Evolutionary conservation across 1,284 basidiomycete species (phyloP).

Genomic region (Ceratobasidium sp.): DNA sequence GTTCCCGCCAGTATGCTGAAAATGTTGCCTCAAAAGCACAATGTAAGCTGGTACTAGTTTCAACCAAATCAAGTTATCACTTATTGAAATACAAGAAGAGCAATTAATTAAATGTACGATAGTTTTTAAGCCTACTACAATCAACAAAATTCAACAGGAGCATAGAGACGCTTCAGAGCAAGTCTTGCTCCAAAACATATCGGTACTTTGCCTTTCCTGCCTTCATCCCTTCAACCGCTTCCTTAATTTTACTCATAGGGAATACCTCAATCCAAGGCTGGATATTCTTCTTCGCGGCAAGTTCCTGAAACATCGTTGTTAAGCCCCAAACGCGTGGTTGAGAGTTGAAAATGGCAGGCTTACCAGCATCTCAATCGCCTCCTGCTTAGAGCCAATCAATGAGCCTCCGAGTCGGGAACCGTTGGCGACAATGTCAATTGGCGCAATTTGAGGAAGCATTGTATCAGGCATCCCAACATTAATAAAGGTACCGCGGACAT

Average conservation of each 20-base stretch:
- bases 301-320: conserved; percentile 50
- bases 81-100: too few relatives aligned
- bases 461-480: conserved; percentile 66
- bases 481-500: conserved; percentile 65
- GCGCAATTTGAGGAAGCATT: conserved; percentile 56
- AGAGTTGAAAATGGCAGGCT: neutral
- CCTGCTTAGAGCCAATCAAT: conserved; percentile 72
- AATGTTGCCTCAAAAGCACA: too few relatives aligned
- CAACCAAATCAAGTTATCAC: too few relatives aligned
- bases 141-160: neutral
- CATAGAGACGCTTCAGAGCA: conserved; percentile 33
- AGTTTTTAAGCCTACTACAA: neutral
- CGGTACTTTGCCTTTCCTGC: conserved; percentile 66
- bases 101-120: neutral
- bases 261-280: conserved; percentile 25
- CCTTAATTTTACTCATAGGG: conserved; percentile 33
- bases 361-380: conserved; percentile 67
- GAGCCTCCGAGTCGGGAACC: conserved; percentile 53
- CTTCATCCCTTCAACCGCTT: conserved; percentile 66
- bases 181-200: conserved; percentile 60
- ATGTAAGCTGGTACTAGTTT: too few relatives aligned
- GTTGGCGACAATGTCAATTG: conserved; percentile 57
- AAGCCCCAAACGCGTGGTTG: neutral
- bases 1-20: too few relatives aligned
- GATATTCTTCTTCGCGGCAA: conserved; percentile 46